Evolutionary conservation across 2,329 filamentous ascomycete genomes (phyloP), one percentile per base, ranked within the genome.

Genomic region (Penicillium sclerotigenum): DNA sequence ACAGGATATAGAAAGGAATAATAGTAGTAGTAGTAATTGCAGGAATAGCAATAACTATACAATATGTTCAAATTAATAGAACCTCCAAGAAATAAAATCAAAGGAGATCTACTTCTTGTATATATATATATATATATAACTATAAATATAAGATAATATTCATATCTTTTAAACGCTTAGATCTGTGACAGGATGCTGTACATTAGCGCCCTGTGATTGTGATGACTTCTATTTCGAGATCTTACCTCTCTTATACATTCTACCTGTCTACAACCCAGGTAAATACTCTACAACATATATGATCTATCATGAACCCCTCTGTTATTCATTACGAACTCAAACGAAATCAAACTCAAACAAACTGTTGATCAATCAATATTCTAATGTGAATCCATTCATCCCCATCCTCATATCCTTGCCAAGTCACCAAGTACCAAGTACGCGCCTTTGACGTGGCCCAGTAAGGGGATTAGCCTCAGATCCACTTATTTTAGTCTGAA

Each of bases 231-330:
- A 64, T 58, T 63, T 60, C 46, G n/a, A 60, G 54, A 60, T n/a
- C 4, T 18, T 20, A 41, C 47, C 34, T 42, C 24, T 45, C 33
- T n/a, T n/a, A n/a, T n/a, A n/a, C n/a, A n/a, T n/a, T n/a, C n/a
- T n/a, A n/a, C n/a, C n/a, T n/a, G n/a, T n/a, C n/a, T n/a, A n/a
- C n/a, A n/a, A n/a, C n/a, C n/a, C n/a, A n/a, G n/a, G n/a, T n/a
- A n/a, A n/a, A n/a, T n/a, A n/a, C n/a, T n/a, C n/a, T n/a, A n/a
- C n/a, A n/a, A n/a, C n/a, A n/a, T n/a, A n/a, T 62, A 42, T 64
- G 63, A 65, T 53, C 37, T 52, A 52, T 65, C 62, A 56, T 28
- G 64, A 66, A 65, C 64, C 20, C 41, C 36, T 57, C 53, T 54
- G 56, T 57, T 53, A 45, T 54, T 38, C 4, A 10, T 38, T 49